Base-by-base conservation (phyloP, 2,329 filamentous ascomycete species). In the Aureobasidium mangrovei region DNA sequence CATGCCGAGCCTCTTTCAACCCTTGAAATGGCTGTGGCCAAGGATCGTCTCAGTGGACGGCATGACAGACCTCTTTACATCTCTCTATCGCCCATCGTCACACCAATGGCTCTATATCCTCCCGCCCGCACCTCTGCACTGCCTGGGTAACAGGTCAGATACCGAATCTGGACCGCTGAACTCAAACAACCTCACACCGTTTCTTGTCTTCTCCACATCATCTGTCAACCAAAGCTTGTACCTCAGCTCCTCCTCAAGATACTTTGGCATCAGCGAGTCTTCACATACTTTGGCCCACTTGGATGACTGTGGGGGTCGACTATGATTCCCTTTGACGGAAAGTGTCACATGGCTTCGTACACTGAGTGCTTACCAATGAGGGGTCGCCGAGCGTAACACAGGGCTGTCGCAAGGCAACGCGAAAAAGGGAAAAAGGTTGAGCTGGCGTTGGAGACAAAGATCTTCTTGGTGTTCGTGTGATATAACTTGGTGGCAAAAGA, bases 381-480 rank as follows among this genome's bases (percentile, higher is more conserved):
- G 45, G 33, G 33, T 31, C 18, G 12, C 35, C 9, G 28, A n/a
- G 29, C 33, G 33, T 47, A 18, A 18, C 45, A 47, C 45, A 28
- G 12, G 18, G 18, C 7, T 10, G 29, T 8, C 24, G 24, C 35
- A 40, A 9, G 7, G 18, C 27, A 32, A 7, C 28, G 46, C 36
- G 10, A 31, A 49, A 26, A 38, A 49, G 46, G 46, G 27, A 49
- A 49, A 40, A 32, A 40, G 46, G 46, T 40, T 41, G 46, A 38
- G 24, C 26, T 47, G 45, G n/a, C 38, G 8, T 47, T 38, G 45
- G 45, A 18, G 18, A 18, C 18, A 18, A 36, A 29, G 33, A 47
- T 28, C 2, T 7, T 8, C 3, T 47, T 33, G 45, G 45, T 46
- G 10, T 47, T 10, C 36, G 45, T 47, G 45, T 36, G 12, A 27